Evolutionary conservation across 768 basidiomycete species (phyloP), one percentile per base, ranked within the genome.

Genomic region (Leccinellum luteum): DNA sequence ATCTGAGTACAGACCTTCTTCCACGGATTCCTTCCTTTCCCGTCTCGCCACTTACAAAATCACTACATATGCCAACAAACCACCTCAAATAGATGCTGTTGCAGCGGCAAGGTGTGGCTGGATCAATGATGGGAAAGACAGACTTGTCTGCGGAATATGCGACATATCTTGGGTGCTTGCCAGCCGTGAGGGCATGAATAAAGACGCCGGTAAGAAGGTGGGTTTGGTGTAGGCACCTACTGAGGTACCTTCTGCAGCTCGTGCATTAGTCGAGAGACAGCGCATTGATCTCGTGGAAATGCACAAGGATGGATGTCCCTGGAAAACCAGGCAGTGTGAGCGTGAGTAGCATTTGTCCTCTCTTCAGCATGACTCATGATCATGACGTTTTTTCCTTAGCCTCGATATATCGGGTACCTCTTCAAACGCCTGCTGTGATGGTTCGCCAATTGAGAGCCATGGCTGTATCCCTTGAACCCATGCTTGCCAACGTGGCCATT

Each of bases 301-400:
- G 66, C 92, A 94, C 68, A 92, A 92, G 69, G 79, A 84, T 47
- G 88, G 89, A 0, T 94, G 92, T 66, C 91, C 92, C 3, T 94
- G 92, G 92, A 89, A 83, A 69, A 76, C 79, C 51, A 81, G 83
- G 55, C 92, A 93, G 68, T 92, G 91, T 62, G 89, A 92, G 69
- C 74, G 91, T 93, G 65, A 60, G 84, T 70, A 34, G 31, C 44
- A 34, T 52, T 30, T 59, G 3, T 45, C 15, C 15, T 56, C 38
- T 7, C 52, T 14, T 43, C 19, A 3, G 27, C 13, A 48, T 4
- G n/a, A 23, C n/a, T n/a, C n/a, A n/a, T n/a, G 27, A 52, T 35
- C 48, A 30, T 64, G 6, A 61, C 43, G 25, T 59, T 43, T 35
- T 7, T 34, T 32, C 57, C 17, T 17, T 56, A 80, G 89, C 80